Conservation (phyloP, 768 basidiomycete species). For the Phylloporus sp. region DNA sequence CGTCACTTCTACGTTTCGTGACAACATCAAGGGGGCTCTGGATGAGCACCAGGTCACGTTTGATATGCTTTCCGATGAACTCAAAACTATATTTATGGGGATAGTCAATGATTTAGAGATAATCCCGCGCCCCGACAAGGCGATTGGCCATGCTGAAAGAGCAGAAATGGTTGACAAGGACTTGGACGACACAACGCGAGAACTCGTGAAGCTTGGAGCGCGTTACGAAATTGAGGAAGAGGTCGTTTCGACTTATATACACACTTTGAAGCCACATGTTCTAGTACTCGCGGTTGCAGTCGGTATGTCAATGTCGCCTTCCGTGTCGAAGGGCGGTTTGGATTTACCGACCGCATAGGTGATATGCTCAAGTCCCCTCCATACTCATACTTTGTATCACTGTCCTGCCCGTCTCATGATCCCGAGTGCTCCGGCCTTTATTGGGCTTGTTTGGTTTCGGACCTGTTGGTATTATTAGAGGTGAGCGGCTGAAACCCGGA, state of each 20-base stretch:
- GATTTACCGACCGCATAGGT: not conserved
- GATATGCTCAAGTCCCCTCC: constrained; percentile 12
- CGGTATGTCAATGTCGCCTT: not conserved
- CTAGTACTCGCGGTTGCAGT: constrained; percentile 4
- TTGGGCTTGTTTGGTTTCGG: constrained; percentile 15
- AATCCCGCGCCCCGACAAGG: not conserved
- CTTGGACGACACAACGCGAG: not conserved
- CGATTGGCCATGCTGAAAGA: constrained; percentile 2
- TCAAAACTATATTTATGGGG: constrained; percentile 6
- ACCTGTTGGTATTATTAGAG: too few species aligned
- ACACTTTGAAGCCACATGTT: constrained; percentile 4
- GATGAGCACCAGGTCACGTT: constrained; percentile 4
- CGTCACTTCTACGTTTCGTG: constrained; percentile 10
- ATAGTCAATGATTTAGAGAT: constrained; percentile 2
- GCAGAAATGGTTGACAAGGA: constrained; percentile 1
- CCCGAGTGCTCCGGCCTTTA: constrained; percentile 12
- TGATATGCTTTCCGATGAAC: constrained; percentile 7
- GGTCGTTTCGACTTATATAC: constrained; percentile 1
- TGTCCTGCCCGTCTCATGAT: constrained; percentile 6
- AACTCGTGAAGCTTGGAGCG: not conserved
- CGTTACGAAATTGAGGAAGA: constrained; percentile 7
- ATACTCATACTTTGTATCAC: not conserved
- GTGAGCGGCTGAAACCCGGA: too few species aligned
- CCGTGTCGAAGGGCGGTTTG: too few species aligned
- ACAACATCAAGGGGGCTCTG: constrained; percentile 5